Evolutionary conservation across 2,329 filamentous ascomycete genomes (phyloP), one percentile per base, ranked within the genome.

Genomic region (Alternaria incomplexa): DNA sequence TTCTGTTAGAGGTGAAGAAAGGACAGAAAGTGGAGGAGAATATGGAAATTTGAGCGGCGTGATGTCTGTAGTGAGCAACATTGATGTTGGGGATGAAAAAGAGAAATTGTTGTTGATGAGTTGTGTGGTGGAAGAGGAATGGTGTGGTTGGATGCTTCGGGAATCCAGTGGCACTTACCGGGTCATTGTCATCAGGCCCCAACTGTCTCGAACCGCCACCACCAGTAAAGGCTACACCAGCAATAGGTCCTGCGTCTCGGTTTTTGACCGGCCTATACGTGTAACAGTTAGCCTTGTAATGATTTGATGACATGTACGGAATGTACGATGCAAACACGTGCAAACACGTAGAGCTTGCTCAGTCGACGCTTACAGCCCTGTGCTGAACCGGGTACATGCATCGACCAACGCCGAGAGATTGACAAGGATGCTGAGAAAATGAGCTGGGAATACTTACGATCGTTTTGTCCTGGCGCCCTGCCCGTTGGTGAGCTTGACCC

Each of bases 181-280:
- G 81, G 79, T 84, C 81, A 77, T 83, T 83, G 82, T 83, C 83
- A 79, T 88, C 88, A 78, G 80, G 88, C 76, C 85, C 84, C 73
- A 86, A 81, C 69, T 89, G 88, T 79, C 85, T 87, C 70, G 87
- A 85, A 80, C 90, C 89, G 79, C 88, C 89, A 82, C 85, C 85
- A 63, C 75, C 73, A 58, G 65, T 75, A 56, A 75, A 77, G 70
- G 90, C 87, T 76, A 92, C 85, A 73, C 90, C 91, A 77, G 89
- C 90, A 70, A 89, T 87, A 68, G 88, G 87, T 70, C 89, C 68
- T 69, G 61, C 87, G 64, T 85, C 85, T 79, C 90, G 91, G 82
- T 91, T 93, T 83, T 94, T 94, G 79, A 90, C 86, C 47, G 91
- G 91, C 69, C 91, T 94, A 77, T 66, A 62, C 67, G 71, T 75